These are phyloP conservation scores for Acmispon strigosus DNA, from an alignment of 306 rosid species.

Conservation along the genomic window DNA sequence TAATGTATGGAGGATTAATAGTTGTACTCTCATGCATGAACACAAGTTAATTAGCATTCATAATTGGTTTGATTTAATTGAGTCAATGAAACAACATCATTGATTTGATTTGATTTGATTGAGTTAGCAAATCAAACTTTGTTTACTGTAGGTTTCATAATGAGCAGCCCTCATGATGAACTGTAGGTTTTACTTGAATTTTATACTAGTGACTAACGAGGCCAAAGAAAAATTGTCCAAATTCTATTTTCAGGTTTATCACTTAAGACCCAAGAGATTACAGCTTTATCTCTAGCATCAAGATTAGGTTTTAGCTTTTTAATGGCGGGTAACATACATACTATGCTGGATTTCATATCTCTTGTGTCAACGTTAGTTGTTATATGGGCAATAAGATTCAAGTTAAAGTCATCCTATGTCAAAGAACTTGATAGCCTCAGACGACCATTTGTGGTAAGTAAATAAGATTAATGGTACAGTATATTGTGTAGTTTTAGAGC, in stretches of 20 bases:
- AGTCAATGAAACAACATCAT: no score
- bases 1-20: no score
- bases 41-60: no score
- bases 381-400: constrained; percentile 59
- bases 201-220: not conserved
- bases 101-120: no score
- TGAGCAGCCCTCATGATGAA: no score
- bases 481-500: not conserved
- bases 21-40: no score
- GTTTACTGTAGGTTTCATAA: no score
- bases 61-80: no score
- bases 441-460: constrained; percentile 51
- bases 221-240: not conserved
- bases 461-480: not conserved
- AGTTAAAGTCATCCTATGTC: constrained; percentile 52
- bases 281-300: constrained; percentile 42
- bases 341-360: constrained; percentile 37
- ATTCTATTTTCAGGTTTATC: constrained; percentile 51
- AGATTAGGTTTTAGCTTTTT: constrained; percentile 39
- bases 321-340: constrained; percentile 39
- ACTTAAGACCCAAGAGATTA: constrained; percentile 67
- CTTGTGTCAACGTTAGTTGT: constrained; percentile 47
- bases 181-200: not conserved
- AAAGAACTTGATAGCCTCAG: constrained; percentile 60
- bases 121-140: no score